These are phyloP conservation scores for Sarocladium kiliense DNA, from an alignment of 2,329 filamentous ascomycete genomes.

Conservation along the genomic window DNA sequence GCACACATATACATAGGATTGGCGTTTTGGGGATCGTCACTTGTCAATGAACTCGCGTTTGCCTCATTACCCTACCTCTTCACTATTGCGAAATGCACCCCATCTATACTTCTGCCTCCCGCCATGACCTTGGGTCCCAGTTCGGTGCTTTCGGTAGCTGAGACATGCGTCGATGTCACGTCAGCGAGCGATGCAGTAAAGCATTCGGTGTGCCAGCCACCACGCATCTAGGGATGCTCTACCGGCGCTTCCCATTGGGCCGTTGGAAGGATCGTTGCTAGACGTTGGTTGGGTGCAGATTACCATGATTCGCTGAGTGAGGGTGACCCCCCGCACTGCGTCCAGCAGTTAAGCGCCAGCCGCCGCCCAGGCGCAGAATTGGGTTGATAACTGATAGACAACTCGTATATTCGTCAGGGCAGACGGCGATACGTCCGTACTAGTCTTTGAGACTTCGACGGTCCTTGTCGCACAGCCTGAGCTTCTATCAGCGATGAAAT, in stretches of 20 bases:
- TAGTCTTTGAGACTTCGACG: too few species aligned
- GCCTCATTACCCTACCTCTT: too few species aligned
- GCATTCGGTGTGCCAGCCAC: not conserved
- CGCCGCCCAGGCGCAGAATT: not conserved
- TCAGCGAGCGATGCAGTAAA: not conserved
- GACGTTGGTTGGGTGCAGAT: not conserved
- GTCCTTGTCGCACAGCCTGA: not conserved
- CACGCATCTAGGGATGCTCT: not conserved
- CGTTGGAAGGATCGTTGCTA: not conserved
- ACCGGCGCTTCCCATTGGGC: not conserved
- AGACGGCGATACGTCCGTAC: too few species aligned
- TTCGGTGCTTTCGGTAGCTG: not conserved
- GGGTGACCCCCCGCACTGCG: not conserved
- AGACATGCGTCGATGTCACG: not conserved
- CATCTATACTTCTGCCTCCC: not conserved
- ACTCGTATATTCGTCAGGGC: not conserved
- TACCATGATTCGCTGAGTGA: not conserved
- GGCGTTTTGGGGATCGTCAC: not conserved
- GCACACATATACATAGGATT: not conserved
- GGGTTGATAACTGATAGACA: not conserved
- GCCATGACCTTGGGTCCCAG: not conserved
- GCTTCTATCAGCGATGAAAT: not conserved
- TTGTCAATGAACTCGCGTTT: not conserved
- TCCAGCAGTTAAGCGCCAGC: not conserved
- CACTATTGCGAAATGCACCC: not conserved